These are phyloP conservation scores for Leccinum holopus DNA, from an alignment of 1,284 basidiomycete genomes.

Conservation along the genomic window DNA sequence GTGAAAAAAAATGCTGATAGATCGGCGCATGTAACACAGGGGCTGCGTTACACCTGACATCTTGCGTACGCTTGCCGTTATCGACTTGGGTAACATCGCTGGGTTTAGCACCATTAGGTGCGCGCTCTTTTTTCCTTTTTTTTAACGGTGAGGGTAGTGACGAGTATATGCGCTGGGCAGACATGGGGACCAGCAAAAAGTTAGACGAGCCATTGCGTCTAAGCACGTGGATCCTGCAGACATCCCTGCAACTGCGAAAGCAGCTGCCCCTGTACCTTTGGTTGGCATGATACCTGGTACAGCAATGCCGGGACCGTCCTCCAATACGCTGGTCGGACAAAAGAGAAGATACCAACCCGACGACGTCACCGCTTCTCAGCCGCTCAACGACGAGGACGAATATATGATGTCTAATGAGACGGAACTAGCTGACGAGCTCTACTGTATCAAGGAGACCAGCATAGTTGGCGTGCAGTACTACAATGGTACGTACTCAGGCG, in stretches of 20 bases:
- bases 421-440: slow-evolving; percentile 63
- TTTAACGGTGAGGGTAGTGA: not conserved
- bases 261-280: slow-evolving; percentile 2
- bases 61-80: slow-evolving; percentile 47
- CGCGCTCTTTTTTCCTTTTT: slow-evolving; percentile 11
- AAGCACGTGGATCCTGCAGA: slow-evolving; percentile 56
- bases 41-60: slow-evolving; percentile 66
- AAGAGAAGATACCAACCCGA: slow-evolving; percentile 41
- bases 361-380: slow-evolving; percentile 21
- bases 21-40: slow-evolving; percentile 40
- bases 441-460: slow-evolving; percentile 55
- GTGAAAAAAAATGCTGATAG: slow-evolving; percentile 18
- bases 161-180: slow-evolving; percentile 32
- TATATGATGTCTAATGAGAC: slow-evolving; percentile 43
- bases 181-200: slow-evolving; percentile 57
- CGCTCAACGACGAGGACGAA: slow-evolving; percentile 38
- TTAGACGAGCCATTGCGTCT: slow-evolving; percentile 54
- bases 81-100: slow-evolving; percentile 42
- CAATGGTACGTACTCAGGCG: slow-evolving; percentile 43
- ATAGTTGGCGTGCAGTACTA: slow-evolving; percentile 86
- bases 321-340: slow-evolving; percentile 24
- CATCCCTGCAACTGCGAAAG: slow-evolving; percentile 45
- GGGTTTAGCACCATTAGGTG: slow-evolving; percentile 58
- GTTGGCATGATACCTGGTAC: slow-evolving; percentile 5
- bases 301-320: not conserved